These are phyloP conservation scores for Fusarium brachygibbosum DNA, from an alignment of 2,329 filamentous ascomycete species.

Conservation along the genomic window DNA sequence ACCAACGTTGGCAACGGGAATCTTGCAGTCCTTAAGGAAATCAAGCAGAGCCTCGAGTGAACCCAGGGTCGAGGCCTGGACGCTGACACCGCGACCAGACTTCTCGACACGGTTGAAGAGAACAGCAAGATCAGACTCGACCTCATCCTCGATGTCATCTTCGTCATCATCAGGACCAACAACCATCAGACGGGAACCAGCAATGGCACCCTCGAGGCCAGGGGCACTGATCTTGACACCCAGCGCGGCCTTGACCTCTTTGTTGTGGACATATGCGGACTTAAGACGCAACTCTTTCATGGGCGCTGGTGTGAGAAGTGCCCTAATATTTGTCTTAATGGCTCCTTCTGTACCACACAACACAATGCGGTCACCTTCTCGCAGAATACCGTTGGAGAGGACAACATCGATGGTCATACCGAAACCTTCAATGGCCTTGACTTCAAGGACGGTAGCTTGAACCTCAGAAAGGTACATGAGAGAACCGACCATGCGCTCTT, in stretches of 20 bases:
- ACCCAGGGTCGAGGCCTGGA: constrained; percentile 96
- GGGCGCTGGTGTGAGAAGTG: constrained; percentile 90
- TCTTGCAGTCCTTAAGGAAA: constrained; percentile 96
- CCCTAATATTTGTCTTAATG: constrained; percentile 95
- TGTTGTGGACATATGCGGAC: constrained; percentile 97
- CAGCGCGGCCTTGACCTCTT: constrained; percentile 97
- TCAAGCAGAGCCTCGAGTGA: constrained; percentile 96
- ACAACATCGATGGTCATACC: constrained; percentile 99
- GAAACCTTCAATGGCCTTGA: constrained; percentile 98
- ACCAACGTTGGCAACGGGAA: constrained; percentile 95
- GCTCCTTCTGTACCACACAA: constrained; percentile 97
- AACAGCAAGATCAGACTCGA: constrained; percentile 93
- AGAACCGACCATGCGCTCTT: constrained; percentile 96
- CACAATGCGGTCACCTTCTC: constrained; percentile 94
- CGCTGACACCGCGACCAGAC: constrained; percentile 92
- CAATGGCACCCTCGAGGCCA: constrained; percentile 94
- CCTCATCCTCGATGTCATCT: constrained; percentile 95
- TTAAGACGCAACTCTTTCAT: constrained; percentile 96
- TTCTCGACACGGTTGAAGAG: constrained; percentile 93
- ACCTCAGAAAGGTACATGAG: constrained; percentile 99
- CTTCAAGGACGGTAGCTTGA: constrained; percentile 96
- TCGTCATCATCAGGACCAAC: constrained; percentile 96
- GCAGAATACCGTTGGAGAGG: constrained; percentile 92
- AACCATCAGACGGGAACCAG: constrained; percentile 93
- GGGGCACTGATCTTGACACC: constrained; percentile 99